A percentile compares a stretch with the other conserved stretches of the same genome.
These are phyloP conservation scores for Mycena polygramma DNA, from an alignment of 768 basidiomycete genomes.

Conservation along the genomic window DNA sequence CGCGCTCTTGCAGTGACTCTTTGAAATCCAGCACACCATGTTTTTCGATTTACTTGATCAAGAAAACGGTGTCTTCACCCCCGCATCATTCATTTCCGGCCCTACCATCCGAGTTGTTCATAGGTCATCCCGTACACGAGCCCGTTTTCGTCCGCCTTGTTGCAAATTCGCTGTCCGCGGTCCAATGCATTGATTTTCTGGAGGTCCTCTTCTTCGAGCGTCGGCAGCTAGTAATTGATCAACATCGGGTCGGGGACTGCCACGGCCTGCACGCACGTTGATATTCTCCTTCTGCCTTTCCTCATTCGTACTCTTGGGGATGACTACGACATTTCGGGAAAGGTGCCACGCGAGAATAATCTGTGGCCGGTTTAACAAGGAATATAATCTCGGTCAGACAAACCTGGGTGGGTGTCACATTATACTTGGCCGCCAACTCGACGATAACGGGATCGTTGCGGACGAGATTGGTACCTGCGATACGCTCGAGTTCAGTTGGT, in stretches of 20 bases:
- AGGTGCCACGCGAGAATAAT: constrained; percentile 49
- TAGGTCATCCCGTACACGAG: constrained; percentile 55
- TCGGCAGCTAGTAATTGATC: constrained; percentile 49
- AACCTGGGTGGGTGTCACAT: constrained; percentile 41
- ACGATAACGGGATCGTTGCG: constrained; percentile 45
- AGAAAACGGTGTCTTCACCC: not conserved
- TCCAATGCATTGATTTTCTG: constrained; percentile 60
- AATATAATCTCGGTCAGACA: not conserved
- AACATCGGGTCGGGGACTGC: not conserved
- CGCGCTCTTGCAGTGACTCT: too few species aligned
- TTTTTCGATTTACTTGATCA: too few species aligned
- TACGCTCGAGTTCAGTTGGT: not conserved
- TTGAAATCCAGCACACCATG: too few species aligned
- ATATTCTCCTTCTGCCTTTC: constrained; percentile 33
- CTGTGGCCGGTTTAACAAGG: constrained; percentile 20
- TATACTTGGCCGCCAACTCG: constrained; percentile 47
- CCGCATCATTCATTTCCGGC: not conserved
- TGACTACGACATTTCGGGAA: constrained; percentile 43
- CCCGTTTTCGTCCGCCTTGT: constrained; percentile 50
- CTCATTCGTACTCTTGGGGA: constrained; percentile 43
- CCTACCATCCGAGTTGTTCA: constrained; percentile 55
- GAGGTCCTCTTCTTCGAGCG: constrained; percentile 57
- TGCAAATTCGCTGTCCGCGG: constrained; percentile 56
- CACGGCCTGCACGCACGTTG: constrained; percentile 21
- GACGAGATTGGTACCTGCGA: constrained; percentile 41